phyloP scores from a whole-genome alignment of 2,329 filamentous ascomycete species.

The Penicillium corylophilum region DNA sequence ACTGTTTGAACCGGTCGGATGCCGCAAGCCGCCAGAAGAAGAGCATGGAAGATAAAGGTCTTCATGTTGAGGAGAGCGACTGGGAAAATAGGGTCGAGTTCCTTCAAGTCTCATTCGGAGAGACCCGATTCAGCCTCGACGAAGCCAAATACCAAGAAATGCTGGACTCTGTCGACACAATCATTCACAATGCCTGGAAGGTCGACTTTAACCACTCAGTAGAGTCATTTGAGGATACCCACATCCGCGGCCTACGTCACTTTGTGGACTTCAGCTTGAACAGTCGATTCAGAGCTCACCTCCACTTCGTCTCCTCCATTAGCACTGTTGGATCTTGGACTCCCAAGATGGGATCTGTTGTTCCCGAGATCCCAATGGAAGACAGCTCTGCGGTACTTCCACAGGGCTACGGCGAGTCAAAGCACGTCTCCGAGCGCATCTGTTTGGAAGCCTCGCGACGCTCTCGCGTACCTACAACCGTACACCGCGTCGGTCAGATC shows the following conservation, averaged over 20 bases:
- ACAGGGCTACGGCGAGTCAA: conserved; percentile 39
- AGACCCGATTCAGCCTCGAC: conserved; percentile 27
- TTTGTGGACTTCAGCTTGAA: conserved; percentile 30
- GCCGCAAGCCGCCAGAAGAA: conserved; percentile 43
- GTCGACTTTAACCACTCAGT: conserved; percentile 39
- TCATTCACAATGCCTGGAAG: conserved; percentile 41
- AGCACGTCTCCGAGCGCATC: conserved; percentile 46
- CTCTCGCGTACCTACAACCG: conserved; percentile 20
- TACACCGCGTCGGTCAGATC: conserved; percentile 38
- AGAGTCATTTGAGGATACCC: conserved; percentile 33
- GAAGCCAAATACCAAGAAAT: conserved; percentile 26
- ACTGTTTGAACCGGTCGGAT: conserved; percentile 51
- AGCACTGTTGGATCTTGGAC: conserved; percentile 26
- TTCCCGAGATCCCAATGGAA: conserved; percentile 26
- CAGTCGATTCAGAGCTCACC: conserved; percentile 21
- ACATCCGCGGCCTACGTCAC: conserved; percentile 30
- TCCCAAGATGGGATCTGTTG: conserved; percentile 25
- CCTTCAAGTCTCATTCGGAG: conserved; percentile 27
- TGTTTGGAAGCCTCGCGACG: conserved; percentile 35
- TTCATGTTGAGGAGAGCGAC: conserved; percentile 20
- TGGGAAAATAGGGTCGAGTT: conserved; percentile 37
- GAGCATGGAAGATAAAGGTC: conserved; percentile 41
- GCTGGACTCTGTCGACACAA: conserved; percentile 23
- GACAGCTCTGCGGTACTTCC: conserved; percentile 30
- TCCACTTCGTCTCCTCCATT: conserved; percentile 35